A percentile compares a stretch with the other conserved stretches of the same genome.
Evolutionary conservation across 1,284 basidiomycete genomes (phyloP).

Genomic region (Moniliella sp.): DNA sequence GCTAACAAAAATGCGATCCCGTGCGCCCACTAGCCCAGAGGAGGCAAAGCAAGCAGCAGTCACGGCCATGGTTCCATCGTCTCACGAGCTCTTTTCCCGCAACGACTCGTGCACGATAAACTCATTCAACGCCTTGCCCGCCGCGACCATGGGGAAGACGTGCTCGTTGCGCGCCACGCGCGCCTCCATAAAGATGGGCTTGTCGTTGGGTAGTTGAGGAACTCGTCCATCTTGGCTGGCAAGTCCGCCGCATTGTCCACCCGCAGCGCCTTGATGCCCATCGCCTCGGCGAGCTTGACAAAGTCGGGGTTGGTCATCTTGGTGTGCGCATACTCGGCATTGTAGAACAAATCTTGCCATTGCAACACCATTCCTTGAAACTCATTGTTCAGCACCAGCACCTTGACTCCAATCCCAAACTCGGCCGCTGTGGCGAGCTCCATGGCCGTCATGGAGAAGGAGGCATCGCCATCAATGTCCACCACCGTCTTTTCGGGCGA

Average conservation of each 20-base stretch:
- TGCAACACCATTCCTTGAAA: slow-evolving; percentile 73
- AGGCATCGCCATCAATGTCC: slow-evolving; percentile 90
- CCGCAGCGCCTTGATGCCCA: slow-evolving; percentile 74
- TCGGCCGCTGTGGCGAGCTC: slow-evolving; percentile 81
- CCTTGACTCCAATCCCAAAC: slow-evolving; percentile 80
- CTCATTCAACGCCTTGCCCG: slow-evolving; percentile 76
- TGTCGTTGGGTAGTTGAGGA: slow-evolving; percentile 70
- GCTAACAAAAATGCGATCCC: neutral
- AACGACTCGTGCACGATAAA: slow-evolving; percentile 35
- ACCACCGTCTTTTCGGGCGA: slow-evolving; percentile 78
- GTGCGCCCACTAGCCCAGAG: neutral
- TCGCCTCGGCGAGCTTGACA: slow-evolving; percentile 60
- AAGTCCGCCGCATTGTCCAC: slow-evolving; percentile 54
- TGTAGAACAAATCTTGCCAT: slow-evolving; percentile 96
- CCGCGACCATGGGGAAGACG: slow-evolving; percentile 80
- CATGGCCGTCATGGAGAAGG: slow-evolving; percentile 94
- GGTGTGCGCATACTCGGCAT: slow-evolving; percentile 77
- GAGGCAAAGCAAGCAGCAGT: no score
- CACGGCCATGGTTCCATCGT: no score
- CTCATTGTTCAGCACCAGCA: slow-evolving; percentile 35
- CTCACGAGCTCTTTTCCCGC: no score
- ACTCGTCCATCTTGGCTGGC: slow-evolving; percentile 88
- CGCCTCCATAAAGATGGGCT: slow-evolving; percentile 77
- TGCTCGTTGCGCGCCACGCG: slow-evolving; percentile 67
- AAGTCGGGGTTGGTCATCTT: slow-evolving; percentile 86